phyloP scores from a whole-genome alignment of 495 filamentous ascomycete genomes.

The Tuber brumale region DNA sequence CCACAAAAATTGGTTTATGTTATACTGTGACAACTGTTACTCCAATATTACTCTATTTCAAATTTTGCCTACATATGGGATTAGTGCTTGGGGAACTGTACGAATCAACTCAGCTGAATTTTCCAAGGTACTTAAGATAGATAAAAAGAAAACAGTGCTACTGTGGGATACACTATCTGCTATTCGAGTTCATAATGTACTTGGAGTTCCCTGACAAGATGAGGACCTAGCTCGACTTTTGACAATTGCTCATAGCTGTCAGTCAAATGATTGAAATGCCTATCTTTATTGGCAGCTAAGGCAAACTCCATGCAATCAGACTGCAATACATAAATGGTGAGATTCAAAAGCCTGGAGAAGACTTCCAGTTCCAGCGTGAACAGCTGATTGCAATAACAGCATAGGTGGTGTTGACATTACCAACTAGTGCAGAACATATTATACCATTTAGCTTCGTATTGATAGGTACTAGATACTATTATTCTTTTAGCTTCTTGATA shows the following conservation, averaged over 20 bases:
- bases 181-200: no score
- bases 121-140: no score
- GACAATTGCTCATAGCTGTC: not conserved
- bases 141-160: no score
- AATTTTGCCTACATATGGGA: no score
- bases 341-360: not conserved
- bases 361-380: constrained; percentile 17
- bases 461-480: constrained; percentile 27
- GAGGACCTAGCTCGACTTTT: constrained; percentile 3
- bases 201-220: not conserved
- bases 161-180: no score
- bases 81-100: no score
- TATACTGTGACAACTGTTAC: no score
- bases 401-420: constrained; percentile 39
- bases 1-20: no score
- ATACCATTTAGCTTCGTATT: constrained; percentile 21
- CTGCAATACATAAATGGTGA: not conserved
- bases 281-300: not conserved
- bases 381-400: not conserved
- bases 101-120: no score
- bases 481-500: no score
- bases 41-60: no score
- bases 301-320: not conserved
- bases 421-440: constrained; percentile 28
- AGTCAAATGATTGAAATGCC: not conserved